phyloP scores from a whole-genome alignment of 352 stramenopile genomes.

The Blastocystis sp. region DNA sequence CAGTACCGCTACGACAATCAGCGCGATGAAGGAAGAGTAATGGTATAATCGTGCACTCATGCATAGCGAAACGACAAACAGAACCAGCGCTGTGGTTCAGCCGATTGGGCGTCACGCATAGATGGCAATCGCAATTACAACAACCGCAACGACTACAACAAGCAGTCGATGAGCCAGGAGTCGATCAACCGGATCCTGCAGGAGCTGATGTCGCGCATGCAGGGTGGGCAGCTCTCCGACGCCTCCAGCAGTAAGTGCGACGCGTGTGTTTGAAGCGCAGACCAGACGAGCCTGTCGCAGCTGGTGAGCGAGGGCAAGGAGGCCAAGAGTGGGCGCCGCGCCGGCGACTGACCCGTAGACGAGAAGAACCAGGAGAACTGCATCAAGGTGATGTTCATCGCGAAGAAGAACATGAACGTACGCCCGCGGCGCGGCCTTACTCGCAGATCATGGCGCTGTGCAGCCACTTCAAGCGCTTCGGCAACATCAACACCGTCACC shows the following conservation, averaged over 20 bases:
- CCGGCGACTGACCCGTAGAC: neutral
- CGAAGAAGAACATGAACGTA: conserved; percentile 40
- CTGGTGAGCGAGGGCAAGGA: conserved; percentile 14
- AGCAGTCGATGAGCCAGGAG: neutral
- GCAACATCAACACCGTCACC: conserved; percentile 6
- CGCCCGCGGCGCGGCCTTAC: neutral
- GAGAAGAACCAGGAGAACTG: conserved; percentile 53
- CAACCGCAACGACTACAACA: neutral
- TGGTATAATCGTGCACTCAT: neutral
- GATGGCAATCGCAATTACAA: neutral
- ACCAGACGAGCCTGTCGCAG: conserved; percentile 20
- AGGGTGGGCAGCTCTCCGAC: neutral
- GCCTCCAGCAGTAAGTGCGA: neutral
- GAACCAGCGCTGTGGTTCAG: neutral
- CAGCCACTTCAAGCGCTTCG: conserved; percentile 46
- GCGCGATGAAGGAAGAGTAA: neutral
- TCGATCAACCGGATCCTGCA: conserved; percentile 6
- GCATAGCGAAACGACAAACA: neutral
- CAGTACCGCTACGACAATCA: neutral
- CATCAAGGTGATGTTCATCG: conserved; percentile 36
- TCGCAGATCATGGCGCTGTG: conserved; percentile 13
- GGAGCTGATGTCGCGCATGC: conserved; percentile 2
- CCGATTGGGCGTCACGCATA: neutral
- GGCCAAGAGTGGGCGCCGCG: neutral
- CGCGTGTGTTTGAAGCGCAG: neutral